Evolutionary conservation across 2,329 filamentous ascomycete species (phyloP), one percentile per base, ranked within the genome.

Genomic region (Phaeosphaeriaceae sp.): DNA sequence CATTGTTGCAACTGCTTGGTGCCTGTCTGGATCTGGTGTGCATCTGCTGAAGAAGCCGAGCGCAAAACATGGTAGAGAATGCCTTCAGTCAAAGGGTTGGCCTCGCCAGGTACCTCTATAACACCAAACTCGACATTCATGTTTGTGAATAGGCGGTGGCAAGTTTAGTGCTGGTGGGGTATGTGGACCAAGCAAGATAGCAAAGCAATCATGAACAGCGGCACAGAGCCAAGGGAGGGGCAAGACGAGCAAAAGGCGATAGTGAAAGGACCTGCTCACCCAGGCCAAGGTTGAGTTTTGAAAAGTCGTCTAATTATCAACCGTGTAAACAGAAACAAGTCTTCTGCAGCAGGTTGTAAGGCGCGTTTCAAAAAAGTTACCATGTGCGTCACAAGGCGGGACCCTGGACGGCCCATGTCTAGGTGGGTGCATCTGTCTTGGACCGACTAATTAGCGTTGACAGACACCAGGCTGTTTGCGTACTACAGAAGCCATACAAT

Each of bases 81-180:
- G 39, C 70, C 66, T 46, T 79, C 77, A 6, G 76, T 80, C 18
- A 82, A 73, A 7, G 79, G 79, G 50, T 78, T 91, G 36, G 91
- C 88, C 76, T 94, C 91, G 58, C 89, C 92, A 6, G 89, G 83
- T 51, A 91, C 86, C 77, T 96, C 91, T 68, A 95, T 85, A n/a
- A 60, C 60, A 28, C 61, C 56, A 42, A 70, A 66, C 30, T 68
- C 64, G 43, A 61, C 58, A 35, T 69, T 58, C 71, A 74, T 74
- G 29, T 42, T 46, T 42, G 29, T 33, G 26, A 20, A 23, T 35
- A 6, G 35, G 44, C 26, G n/a, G 34, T 21, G 32, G 16, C 26
- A 18, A 38, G 17, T 41, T 39, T 35, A 29, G 50, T 36, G 16
- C 52, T 54, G 49, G 60, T 53, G 60, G 60, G 57, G 54, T 40